Conservation (phyloP, 305 asterid genomes). For the Fraxinus paxiana region DNA sequence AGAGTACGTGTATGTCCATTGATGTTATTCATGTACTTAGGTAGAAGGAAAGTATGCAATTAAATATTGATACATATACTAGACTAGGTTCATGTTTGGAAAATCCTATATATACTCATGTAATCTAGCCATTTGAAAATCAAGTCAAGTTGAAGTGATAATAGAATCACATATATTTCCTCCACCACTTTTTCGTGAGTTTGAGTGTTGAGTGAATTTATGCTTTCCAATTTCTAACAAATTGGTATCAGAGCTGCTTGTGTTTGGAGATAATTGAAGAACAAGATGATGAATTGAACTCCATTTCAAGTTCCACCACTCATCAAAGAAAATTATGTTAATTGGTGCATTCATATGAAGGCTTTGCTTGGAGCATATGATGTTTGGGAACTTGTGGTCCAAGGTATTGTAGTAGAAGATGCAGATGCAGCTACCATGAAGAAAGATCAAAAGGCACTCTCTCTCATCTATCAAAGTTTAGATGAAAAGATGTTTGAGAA, state of each 20-base stretch:
- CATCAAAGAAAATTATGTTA: background rate
- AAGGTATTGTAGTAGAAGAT: background rate
- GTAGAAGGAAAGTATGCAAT: background rate
- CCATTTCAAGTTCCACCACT: background rate
- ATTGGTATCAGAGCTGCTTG: background rate
- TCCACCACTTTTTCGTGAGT: background rate
- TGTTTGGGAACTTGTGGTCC: background rate
- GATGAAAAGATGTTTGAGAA: conserved; percentile 14
- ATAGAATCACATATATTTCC: background rate
- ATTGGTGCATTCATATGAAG: background rate
- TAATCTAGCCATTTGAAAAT: background rate
- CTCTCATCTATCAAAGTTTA: background rate
- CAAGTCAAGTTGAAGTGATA: background rate
- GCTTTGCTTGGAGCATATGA: background rate
- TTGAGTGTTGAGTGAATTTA: background rate
- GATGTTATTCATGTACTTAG: background rate
- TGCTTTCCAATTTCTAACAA: background rate
- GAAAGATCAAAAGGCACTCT: background rate
- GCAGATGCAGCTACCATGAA: background rate
- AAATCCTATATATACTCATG: background rate
- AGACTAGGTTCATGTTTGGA: background rate
- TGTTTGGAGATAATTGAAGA: background rate
- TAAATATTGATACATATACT: background rate
- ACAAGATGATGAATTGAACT: background rate
- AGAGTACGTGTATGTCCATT: background rate